phyloP scores from a whole-genome alignment of 495 filamentous ascomycete species.

The Beverwykella pulmonaria region DNA sequence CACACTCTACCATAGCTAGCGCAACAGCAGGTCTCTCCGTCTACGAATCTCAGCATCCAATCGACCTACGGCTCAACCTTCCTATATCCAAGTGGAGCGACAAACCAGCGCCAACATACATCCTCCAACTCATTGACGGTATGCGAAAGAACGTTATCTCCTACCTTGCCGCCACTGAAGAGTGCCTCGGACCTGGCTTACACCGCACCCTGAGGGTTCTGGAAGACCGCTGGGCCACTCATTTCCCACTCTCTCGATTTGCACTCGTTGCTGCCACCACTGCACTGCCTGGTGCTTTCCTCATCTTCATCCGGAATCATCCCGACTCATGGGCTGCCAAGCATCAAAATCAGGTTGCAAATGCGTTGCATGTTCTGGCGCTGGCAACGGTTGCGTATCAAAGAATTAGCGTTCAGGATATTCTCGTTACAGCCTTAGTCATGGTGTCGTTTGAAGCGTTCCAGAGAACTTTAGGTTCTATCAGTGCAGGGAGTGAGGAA shows the following conservation, averaged over 20 bases:
- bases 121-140: not conserved
- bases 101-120: constrained; percentile 10
- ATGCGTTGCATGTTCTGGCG: constrained; percentile 20
- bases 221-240: constrained; percentile 12
- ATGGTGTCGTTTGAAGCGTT: constrained; percentile 26
- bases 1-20: not conserved
- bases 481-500: not conserved
- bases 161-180: not conserved
- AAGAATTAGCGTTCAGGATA: constrained; percentile 15
- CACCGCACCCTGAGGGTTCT: not conserved
- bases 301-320: constrained; percentile 12
- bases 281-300: constrained; percentile 22
- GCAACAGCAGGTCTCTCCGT: constrained; percentile 1
- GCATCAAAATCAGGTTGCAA: constrained; percentile 14
- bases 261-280: constrained; percentile 13
- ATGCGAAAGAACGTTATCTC: not conserved
- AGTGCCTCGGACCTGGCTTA: not conserved
- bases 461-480: not conserved
- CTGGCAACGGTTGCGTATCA: constrained; percentile 21
- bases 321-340: constrained; percentile 23
- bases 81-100: constrained; percentile 15
- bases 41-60: constrained; percentile 2
- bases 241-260: constrained; percentile 3
- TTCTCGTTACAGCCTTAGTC: constrained; percentile 18
- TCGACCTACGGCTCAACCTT: constrained; percentile 10